These are phyloP conservation scores for Colletotrichum sp. DNA, from an alignment of 2,329 filamentous ascomycete genomes.

Conservation along the genomic window DNA sequence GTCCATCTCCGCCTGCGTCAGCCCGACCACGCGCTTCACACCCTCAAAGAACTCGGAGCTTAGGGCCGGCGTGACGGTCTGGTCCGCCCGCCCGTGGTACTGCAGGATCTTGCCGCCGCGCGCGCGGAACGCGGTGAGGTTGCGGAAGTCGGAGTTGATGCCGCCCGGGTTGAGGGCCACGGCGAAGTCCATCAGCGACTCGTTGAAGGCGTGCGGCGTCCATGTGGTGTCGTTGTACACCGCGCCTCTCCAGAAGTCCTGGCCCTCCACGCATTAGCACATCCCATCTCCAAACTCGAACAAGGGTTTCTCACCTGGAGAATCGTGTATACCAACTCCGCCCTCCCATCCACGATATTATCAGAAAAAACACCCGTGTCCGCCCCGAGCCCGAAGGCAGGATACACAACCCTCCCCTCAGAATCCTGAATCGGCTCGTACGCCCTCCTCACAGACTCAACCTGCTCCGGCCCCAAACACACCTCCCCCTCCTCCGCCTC, in stretches of 20 bases:
- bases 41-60: slow-evolving; percentile 53
- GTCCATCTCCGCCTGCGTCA: slow-evolving; percentile 37
- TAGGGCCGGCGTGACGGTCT: slow-evolving; percentile 47
- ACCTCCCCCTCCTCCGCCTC: neutral
- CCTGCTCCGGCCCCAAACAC: neutral
- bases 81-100: slow-evolving; percentile 51
- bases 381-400: neutral
- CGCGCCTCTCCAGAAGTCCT: slow-evolving; percentile 29
- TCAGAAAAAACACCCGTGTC: neutral
- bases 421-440: slow-evolving; percentile 32
- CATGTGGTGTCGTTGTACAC: slow-evolving; percentile 43
- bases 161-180: slow-evolving; percentile 39
- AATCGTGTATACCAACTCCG: neutral
- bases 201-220: slow-evolving; percentile 34
- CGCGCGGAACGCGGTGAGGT: slow-evolving; percentile 41
- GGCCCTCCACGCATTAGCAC: neutral
- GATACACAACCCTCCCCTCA: slow-evolving; percentile 35
- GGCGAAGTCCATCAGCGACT: slow-evolving; percentile 37
- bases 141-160: slow-evolving; percentile 41
- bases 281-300: slow-evolving; percentile 30
- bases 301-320: slow-evolving; percentile 42
- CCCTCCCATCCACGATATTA: neutral
- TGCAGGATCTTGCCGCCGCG: slow-evolving; percentile 49
- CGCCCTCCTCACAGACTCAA: neutral
- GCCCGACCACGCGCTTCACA: slow-evolving; percentile 46